Evolutionary conservation across 2,329 filamentous ascomycete species (phyloP).

Genomic region (Corynespora cassiicola): DNA sequence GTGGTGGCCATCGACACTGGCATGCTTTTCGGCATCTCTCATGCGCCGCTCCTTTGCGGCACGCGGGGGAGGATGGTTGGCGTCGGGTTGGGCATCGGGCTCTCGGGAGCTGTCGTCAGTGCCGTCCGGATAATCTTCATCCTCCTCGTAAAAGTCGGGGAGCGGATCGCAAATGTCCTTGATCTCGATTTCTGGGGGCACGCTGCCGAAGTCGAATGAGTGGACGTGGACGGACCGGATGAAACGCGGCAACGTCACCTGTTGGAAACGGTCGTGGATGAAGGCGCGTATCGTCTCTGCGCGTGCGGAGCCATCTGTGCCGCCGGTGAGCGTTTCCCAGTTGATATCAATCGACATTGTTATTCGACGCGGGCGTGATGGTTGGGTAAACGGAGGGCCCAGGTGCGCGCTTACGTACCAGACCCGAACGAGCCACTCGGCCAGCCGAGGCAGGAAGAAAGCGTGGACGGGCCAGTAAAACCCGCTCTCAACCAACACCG

Average conservation of each 20-base stretch:
- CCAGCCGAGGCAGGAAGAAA: constrained; percentile 14
- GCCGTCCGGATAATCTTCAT: constrained; percentile 67
- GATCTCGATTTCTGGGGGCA: constrained; percentile 84
- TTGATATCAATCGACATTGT: constrained; percentile 96
- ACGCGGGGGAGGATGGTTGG: constrained; percentile 37
- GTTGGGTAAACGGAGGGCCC: constrained; percentile 33
- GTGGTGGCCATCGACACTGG: no score
- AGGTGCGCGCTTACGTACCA: constrained; percentile 11
- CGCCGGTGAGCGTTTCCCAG: constrained; percentile 90
- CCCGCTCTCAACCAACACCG: constrained; percentile 12
- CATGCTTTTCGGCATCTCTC: constrained; percentile 24
- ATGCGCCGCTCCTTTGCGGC: constrained; percentile 36
- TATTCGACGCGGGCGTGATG: constrained; percentile 26
- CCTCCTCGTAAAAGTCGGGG: constrained; percentile 93
- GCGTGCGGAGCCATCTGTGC: constrained; percentile 83
- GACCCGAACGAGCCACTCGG: constrained; percentile 12
- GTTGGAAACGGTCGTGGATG: constrained; percentile 94
- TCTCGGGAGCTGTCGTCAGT: constrained; percentile 50
- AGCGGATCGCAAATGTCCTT: constrained; percentile 97
- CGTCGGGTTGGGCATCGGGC: constrained; percentile 27
- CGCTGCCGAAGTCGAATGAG: constrained; percentile 87
- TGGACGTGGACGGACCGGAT: constrained; percentile 96
- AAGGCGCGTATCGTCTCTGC: constrained; percentile 89
- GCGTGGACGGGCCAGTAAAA: constrained; percentile 10
- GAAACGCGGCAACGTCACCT: constrained; percentile 88